Evolutionary conservation across 2,329 filamentous ascomycete genomes (phyloP), one percentile per base, ranked within the genome.

Genomic region (Teratosphaeria destructans): DNA sequence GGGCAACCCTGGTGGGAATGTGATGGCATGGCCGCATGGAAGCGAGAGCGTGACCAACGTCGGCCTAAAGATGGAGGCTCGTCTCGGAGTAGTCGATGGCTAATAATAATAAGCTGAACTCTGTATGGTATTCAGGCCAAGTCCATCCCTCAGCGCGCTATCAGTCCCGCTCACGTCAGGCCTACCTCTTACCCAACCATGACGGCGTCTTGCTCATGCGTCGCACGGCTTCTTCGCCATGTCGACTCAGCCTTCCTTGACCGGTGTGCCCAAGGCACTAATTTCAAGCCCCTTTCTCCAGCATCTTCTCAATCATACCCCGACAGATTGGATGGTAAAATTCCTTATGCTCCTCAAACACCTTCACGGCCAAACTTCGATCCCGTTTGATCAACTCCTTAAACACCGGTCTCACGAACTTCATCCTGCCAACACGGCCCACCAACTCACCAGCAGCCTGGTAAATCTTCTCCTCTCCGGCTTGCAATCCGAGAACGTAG

Each of bases 301-400:
- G 63, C 62, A 72, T 43, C 80, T 95, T 96, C 76, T 90, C 88
- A 2, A 95, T 85, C 85, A 95, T 88, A 7, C 80, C 83, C 62
- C 84, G 83, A 73, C 92, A 96, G 67, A 97, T 96, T 2, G 94
- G 94, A 71, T 97, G 93, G 72, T 97, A 99, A 71, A 97, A 97
- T 63, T 91, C 86, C 75, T 82, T 88, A 73, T 96, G 87, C 81
- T 87, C 88, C 76, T 88, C 83, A 75, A 96, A 96, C 0, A 92
- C 95, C 72, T 85, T 79, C 57, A 93, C 75, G 0, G 94, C 93
- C 68, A 95, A 75, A 29, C 85, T 77, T 54, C 84, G 79, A 75
- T 96, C 87, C 47, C 89, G 83, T 72, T 85, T 85, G 69, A 87
- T 86, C 65, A 99, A 77, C 56, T 84, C 82, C 62, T 87, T 82